These are phyloP conservation scores for Ochromonas danica DNA, from an alignment of 108 stramenopile genomes.

Conservation along the genomic window DNA sequence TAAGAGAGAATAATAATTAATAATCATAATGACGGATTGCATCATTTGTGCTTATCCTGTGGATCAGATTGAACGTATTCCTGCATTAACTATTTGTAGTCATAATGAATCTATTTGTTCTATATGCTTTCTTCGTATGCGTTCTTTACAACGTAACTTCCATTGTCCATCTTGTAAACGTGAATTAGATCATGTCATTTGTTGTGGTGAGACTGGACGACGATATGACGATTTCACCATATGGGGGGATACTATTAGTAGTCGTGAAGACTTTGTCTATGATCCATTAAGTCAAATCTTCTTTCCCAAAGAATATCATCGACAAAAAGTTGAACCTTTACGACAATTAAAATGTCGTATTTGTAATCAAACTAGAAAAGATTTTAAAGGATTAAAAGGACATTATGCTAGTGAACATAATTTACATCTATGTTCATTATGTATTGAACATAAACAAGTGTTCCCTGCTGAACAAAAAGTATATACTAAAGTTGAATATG, in stretches of 20 bases:
- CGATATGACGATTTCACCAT: slow-evolving; percentile 4
- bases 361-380: background rate
- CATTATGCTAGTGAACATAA: slow-evolving; percentile 24
- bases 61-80: background rate
- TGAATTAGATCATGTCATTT: slow-evolving; percentile 27
- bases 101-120: slow-evolving; percentile 12
- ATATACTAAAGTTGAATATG: slow-evolving; percentile 11
- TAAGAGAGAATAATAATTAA: no score
- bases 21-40: slow-evolving; percentile 10
- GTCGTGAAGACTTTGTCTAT: background rate
- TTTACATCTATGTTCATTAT: slow-evolving; percentile 6
- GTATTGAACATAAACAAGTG: slow-evolving; percentile 20
- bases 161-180: slow-evolving; percentile 22
- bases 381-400: slow-evolving; percentile 24
- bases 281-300: slow-evolving; percentile 1
- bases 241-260: slow-evolving; percentile 22
- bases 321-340: background rate
- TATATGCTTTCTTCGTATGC: slow-evolving; percentile 28
- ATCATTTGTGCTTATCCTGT: slow-evolving; percentile 29
- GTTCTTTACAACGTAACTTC: slow-evolving; percentile 6
- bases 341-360: background rate
- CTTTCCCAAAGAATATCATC: slow-evolving; percentile 18
- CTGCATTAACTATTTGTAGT: background rate
- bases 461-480: background rate
- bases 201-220: background rate